A percentile compares a stretch with the other conserved stretches of the same genome.
These are phyloP conservation scores for Auricularia auricula-judae DNA, from an alignment of 768 basidiomycete species.

Conservation along the genomic window DNA sequence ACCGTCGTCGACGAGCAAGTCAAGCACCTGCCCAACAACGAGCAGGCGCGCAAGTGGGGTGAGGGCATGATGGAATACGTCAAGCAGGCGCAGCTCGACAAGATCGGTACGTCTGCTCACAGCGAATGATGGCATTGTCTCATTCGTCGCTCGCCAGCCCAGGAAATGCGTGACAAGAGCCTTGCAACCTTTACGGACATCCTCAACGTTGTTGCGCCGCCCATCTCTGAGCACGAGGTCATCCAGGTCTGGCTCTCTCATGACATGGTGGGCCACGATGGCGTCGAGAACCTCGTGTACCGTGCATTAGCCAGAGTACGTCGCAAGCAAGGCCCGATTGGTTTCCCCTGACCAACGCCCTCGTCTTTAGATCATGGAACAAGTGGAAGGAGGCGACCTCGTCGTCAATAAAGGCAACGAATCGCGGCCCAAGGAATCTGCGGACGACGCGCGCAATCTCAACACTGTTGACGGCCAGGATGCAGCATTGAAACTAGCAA, in stretches of 20 bases:
- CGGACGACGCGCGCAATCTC: constrained; percentile 47
- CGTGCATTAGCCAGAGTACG: constrained; percentile 66
- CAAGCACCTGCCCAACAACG: constrained; percentile 74
- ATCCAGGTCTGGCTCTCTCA: constrained; percentile 93
- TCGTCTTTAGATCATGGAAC: constrained; percentile 68
- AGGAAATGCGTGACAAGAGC: constrained; percentile 83
- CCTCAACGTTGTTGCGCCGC: constrained; percentile 93
- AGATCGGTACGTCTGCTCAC: constrained; percentile 48
- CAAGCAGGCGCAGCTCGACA: constrained; percentile 81
- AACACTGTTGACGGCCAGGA: constrained; percentile 79
- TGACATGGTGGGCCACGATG: constrained; percentile 95
- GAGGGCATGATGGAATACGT: constrained; percentile 81
- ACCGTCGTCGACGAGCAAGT: constrained; percentile 89
- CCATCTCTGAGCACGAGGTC: constrained; percentile 96
- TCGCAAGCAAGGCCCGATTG: neutral
- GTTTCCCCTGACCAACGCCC: neutral
- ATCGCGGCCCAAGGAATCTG: constrained; percentile 51
- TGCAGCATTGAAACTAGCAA: constrained; percentile 73
- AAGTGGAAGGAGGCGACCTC: constrained; percentile 87
- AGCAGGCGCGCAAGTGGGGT: constrained; percentile 81
- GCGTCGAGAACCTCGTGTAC: constrained; percentile 90
- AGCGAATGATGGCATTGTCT: neutral
- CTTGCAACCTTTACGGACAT: constrained; percentile 85
- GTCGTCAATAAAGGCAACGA: constrained; percentile 77
- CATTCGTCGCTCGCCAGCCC: constrained; percentile 38